A percentile compares a stretch with the other conserved stretches of the same genome.
phyloP scores from a whole-genome alignment of 129 eudicot species.

The Arctium minus region DNA sequence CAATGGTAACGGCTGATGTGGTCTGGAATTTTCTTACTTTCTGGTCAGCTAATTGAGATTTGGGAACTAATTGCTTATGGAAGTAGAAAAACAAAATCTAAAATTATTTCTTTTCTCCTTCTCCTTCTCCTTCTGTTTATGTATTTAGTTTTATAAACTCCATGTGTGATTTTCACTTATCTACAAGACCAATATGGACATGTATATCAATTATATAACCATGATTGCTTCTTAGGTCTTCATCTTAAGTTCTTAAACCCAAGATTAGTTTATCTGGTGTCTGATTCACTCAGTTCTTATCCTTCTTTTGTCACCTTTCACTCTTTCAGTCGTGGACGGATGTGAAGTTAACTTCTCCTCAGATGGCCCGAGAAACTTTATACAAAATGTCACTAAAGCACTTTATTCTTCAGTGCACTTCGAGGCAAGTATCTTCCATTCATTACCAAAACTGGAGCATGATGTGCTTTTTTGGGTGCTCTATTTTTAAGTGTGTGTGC shows the following conservation, averaged over 20 bases:
- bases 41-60: background rate
- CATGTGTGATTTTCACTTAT: background rate
- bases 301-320: constrained; percentile 25
- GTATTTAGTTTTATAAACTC: background rate
- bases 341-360: constrained; percentile 89
- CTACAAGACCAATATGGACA: background rate
- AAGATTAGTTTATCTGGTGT: background rate
- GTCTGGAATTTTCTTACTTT: background rate
- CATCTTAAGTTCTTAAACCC: background rate
- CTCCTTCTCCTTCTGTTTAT: background rate
- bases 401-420: constrained; percentile 60
- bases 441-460: background rate
- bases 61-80: background rate
- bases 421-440: constrained; percentile 50
- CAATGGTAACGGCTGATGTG: background rate
- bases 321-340: constrained; percentile 90
- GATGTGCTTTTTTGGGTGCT: background rate
- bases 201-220: background rate
- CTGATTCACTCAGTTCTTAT: background rate
- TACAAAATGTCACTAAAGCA: constrained; percentile 79
- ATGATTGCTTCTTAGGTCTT: background rate
- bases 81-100: background rate
- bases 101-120: too few species aligned
- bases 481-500: background rate
- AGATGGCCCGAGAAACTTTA: constrained; percentile 75